These are phyloP conservation scores for Zalaria sp. DNA, from an alignment of 2,329 filamentous ascomycete species.

Conservation along the genomic window DNA sequence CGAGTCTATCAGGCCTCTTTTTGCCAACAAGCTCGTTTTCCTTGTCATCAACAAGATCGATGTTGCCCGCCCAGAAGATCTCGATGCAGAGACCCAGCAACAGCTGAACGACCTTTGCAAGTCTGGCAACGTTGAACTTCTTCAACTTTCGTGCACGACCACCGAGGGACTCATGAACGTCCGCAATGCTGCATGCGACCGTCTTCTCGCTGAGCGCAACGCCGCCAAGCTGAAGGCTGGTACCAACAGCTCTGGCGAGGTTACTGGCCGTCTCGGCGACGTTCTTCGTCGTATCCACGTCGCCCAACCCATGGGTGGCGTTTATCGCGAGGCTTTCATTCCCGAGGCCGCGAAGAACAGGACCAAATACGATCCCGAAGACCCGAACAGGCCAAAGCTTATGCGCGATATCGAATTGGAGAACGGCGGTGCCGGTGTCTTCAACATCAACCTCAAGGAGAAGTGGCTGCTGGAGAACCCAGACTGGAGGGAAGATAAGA, in stretches of 20 bases:
- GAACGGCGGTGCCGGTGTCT: constrained; percentile 89
- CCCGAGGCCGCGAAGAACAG: constrained; percentile 68
- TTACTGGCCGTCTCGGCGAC: constrained; percentile 71
- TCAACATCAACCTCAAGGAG: constrained; percentile 79
- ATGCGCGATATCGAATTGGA: constrained; percentile 82
- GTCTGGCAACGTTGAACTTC: constrained; percentile 77
- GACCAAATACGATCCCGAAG: constrained; percentile 81
- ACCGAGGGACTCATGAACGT: constrained; percentile 88
- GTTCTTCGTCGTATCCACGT: constrained; percentile 93
- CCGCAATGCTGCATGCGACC: constrained; percentile 88
- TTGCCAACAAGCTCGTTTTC: constrained; percentile 94
- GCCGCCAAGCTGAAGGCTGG: constrained; percentile 88
- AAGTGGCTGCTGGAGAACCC: constrained; percentile 78
- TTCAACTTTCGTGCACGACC: constrained; percentile 90
- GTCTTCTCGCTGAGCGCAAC: constrained; percentile 82
- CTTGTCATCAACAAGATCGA: constrained; percentile 98
- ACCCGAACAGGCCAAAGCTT: constrained; percentile 69
- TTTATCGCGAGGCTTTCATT: constrained; percentile 68
- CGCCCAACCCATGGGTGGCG: constrained; percentile 76
- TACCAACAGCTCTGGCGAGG: constrained; percentile 62
- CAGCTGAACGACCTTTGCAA: constrained; percentile 70
- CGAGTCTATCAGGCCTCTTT: constrained; percentile 90
- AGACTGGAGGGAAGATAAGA: constrained; percentile 92
- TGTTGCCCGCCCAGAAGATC: constrained; percentile 71
- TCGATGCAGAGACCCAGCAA: constrained; percentile 64